These are phyloP conservation scores for Mangifera indica DNA, from an alignment of 345 rosid genomes.

Conservation along the genomic window DNA sequence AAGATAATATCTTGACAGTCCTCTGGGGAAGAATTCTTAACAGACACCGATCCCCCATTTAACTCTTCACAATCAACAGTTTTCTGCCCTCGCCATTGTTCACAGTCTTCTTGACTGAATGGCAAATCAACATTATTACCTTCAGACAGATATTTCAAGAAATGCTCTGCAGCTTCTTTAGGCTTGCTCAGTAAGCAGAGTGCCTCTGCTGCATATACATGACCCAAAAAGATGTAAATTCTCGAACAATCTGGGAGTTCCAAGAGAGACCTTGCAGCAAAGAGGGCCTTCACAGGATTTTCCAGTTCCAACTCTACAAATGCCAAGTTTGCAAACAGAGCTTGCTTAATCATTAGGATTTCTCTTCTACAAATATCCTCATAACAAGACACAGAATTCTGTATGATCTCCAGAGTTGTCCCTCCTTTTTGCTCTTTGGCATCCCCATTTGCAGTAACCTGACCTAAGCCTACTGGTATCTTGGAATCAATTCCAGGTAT, in stretches of 20 bases:
- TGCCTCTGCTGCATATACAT: conserved; percentile 88
- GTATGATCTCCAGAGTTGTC: conserved; percentile 60
- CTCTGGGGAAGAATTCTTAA: conserved; percentile 34
- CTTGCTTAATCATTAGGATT: conserved; percentile 63
- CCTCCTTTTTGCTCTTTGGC: conserved; percentile 73
- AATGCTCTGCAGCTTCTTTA: conserved; percentile 75
- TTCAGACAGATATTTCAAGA: conserved; percentile 61
- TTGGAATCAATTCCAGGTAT: conserved; percentile 40
- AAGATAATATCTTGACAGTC: conserved; percentile 34
- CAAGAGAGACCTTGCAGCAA: conserved; percentile 66
- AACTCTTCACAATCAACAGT: conserved; percentile 63
- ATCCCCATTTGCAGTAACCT: conserved; percentile 63
- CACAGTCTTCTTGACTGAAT: conserved; percentile 64
- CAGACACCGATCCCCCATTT: conserved; percentile 40
- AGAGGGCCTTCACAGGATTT: conserved; percentile 75
- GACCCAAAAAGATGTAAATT: conserved; percentile 74
- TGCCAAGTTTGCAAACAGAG: conserved; percentile 75
- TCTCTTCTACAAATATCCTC: conserved; percentile 50
- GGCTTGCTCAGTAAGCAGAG: conserved; percentile 82
- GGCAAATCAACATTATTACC: conserved; percentile 63
- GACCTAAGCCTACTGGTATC: conserved; percentile 44
- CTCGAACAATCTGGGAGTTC: conserved; percentile 67
- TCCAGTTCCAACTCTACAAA: conserved; percentile 87
- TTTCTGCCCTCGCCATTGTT: conserved; percentile 53
- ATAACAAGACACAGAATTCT: conserved; percentile 54